Conservation (phyloP, 2,329 filamentous ascomycete species). For the Monilinia aucupariae region DNA sequence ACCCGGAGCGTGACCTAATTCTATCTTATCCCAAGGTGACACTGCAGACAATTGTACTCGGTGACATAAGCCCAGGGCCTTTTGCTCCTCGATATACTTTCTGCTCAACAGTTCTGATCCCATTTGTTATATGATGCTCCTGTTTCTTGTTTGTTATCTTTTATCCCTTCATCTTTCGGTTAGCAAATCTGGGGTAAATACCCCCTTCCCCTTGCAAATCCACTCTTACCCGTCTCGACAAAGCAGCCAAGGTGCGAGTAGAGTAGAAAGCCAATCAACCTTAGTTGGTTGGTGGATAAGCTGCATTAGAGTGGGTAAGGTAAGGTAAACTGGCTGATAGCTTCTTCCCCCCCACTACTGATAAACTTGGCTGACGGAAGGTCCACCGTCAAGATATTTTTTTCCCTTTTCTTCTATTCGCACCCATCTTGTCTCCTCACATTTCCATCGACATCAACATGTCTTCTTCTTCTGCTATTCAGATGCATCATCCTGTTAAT, state of each 20-base stretch:
- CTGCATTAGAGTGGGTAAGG: background rate
- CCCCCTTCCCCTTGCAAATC: background rate
- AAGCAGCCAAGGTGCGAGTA: too few species aligned
- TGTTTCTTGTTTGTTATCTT: too few species aligned
- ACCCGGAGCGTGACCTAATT: too few species aligned
- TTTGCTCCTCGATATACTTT: background rate
- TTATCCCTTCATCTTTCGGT: background rate
- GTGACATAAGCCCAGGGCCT: background rate
- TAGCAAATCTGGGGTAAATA: background rate
- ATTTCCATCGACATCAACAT: conserved; percentile 14
- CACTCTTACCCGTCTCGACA: background rate
- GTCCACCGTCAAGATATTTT: background rate
- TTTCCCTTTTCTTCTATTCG: background rate
- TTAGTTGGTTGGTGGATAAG: background rate
- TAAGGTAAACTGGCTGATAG: background rate
- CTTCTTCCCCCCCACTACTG: background rate
- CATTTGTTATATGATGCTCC: background rate
- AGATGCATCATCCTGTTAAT: conserved; percentile 20
- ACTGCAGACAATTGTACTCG: background rate
- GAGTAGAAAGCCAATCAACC: background rate
- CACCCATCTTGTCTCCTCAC: background rate
- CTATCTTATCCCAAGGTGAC: conserved; percentile 26
- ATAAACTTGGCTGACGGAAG: background rate
- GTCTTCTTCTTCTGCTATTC: conserved; percentile 25
- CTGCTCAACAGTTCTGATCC: background rate